Percentiles rank a stretch among this genome's conserved stretches.
These are phyloP conservation scores for Boletus tylopilopsis DNA, from an alignment of 768 basidiomycete genomes.

Conservation along the genomic window DNA sequence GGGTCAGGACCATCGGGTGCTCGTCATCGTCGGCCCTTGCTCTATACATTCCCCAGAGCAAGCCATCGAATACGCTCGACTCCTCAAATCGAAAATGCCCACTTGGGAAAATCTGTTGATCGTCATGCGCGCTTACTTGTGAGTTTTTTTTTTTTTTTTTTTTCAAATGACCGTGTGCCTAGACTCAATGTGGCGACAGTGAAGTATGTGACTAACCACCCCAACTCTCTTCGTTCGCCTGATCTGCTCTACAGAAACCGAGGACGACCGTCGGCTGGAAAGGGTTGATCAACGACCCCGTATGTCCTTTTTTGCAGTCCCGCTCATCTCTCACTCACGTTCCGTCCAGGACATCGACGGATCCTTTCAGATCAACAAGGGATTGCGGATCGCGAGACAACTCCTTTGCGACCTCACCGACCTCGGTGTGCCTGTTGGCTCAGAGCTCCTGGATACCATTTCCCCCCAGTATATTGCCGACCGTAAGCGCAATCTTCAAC, in stretches of 20 bases:
- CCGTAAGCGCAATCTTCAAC: conserved; percentile 37
- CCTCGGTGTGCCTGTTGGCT: conserved; percentile 89
- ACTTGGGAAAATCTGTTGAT: conserved; percentile 78
- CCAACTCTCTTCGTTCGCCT: not conserved
- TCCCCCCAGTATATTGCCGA: conserved; percentile 83
- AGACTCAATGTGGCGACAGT: conserved; percentile 38
- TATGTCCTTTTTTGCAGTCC: conserved; percentile 5
- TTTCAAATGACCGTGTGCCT: conserved; percentile 11
- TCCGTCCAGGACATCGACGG: conserved; percentile 70
- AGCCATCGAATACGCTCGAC: conserved; percentile 77
- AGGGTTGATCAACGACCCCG: conserved; percentile 89
- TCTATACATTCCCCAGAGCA: conserved; percentile 89
- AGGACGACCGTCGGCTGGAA: conserved; percentile 98
- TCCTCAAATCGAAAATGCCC: conserved; percentile 63
- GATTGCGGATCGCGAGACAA: conserved; percentile 81
- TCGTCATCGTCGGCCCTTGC: conserved; percentile 95
- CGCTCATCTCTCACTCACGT: not conserved
- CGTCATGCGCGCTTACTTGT: conserved; percentile 98
- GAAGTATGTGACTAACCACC: conserved; percentile 30
- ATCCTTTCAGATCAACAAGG: conserved; percentile 95
- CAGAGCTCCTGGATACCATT: conserved; percentile 86
- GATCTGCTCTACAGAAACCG: conserved; percentile 63
- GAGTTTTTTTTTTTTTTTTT: conserved; percentile 33
- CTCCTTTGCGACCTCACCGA: conserved; percentile 89
- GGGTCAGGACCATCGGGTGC: conserved; percentile 78